A percentile compares a stretch with the other conserved stretches of the same genome.
phyloP scores from a whole-genome alignment of 208 protist genomes.

The Leishmania mexicana region DNA sequence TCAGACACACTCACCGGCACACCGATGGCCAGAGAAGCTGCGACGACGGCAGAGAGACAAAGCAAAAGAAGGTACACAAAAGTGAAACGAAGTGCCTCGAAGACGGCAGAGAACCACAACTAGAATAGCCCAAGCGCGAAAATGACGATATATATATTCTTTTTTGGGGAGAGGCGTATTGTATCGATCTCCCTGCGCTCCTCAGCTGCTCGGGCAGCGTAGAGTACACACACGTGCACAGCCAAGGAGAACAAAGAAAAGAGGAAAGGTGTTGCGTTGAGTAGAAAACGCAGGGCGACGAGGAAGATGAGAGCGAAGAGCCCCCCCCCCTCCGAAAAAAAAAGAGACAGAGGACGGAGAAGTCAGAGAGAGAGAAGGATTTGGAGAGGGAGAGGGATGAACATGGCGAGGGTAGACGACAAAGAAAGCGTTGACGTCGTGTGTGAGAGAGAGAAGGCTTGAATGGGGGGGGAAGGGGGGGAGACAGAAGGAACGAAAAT shows the following conservation, averaged over 20 bases:
- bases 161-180: not conserved
- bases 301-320: not conserved
- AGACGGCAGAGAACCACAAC: not conserved
- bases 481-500: not conserved
- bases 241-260: not conserved
- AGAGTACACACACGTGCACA: not conserved
- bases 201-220: not conserved
- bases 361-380: slow-evolving; percentile 16
- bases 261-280: not conserved
- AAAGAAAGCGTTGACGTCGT: slow-evolving; percentile 6
- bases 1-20: not conserved
- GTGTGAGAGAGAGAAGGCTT: not conserved
- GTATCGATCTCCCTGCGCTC: not conserved
- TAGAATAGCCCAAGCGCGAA: not conserved
- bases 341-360: not conserved
- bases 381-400: not conserved
- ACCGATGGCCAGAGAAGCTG: not conserved
- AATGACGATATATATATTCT: not conserved
- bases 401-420: not conserved
- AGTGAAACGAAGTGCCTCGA: not conserved
- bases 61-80: not conserved
- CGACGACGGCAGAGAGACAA: not conserved
- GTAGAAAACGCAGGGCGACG: not conserved
- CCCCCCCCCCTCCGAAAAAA: not conserved
- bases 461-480: not conserved